Percentiles rank a stretch among this genome's conserved stretches.
These are phyloP conservation scores for Penicillium antarcticum DNA, from an alignment of 495 filamentous ascomycete genomes.

Conservation along the genomic window DNA sequence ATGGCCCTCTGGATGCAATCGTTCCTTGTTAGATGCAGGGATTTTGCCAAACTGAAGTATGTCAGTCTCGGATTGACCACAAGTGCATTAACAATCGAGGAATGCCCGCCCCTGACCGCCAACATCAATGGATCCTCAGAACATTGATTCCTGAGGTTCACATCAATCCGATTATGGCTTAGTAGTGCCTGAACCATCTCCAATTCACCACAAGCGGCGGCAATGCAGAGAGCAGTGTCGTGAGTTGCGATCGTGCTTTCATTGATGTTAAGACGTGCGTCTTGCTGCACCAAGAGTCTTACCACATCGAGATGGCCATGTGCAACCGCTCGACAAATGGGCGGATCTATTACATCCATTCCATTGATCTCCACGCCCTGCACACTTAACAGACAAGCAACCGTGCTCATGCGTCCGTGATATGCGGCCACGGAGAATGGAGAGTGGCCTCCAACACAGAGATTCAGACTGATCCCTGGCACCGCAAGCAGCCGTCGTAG, in stretches of 20 bases:
- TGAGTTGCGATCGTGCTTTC: slow-evolving; percentile 3
- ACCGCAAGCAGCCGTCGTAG: slow-evolving; percentile 6
- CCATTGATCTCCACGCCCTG: slow-evolving; percentile 10
- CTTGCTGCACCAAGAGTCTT: slow-evolving; percentile 4
- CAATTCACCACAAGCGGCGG: slow-evolving; percentile 5
- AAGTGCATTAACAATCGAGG: neutral
- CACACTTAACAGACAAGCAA: slow-evolving; percentile 1
- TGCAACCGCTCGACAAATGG: neutral
- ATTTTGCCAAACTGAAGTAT: neutral
- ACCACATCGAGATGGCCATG: neutral
- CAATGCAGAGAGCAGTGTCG: slow-evolving; percentile 11
- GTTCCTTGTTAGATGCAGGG: neutral
- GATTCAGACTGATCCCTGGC: slow-evolving; percentile 3
- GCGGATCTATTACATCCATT: slow-evolving; percentile 4
- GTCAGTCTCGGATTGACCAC: neutral
- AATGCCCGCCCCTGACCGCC: neutral
- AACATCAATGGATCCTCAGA: slow-evolving; percentile 4
- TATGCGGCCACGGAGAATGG: slow-evolving; percentile 3
- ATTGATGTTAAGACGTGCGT: slow-evolving; percentile 4
- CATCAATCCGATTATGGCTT: slow-evolving; percentile 4
- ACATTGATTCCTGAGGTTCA: slow-evolving; percentile 2
- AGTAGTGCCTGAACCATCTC: slow-evolving; percentile 8
- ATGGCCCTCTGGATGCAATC: slow-evolving; percentile 2
- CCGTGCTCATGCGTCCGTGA: neutral
- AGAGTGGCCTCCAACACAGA: slow-evolving; percentile 5